phyloP scores from a whole-genome alignment of 75 land plant species.

The Gnetum montanum region DNA sequence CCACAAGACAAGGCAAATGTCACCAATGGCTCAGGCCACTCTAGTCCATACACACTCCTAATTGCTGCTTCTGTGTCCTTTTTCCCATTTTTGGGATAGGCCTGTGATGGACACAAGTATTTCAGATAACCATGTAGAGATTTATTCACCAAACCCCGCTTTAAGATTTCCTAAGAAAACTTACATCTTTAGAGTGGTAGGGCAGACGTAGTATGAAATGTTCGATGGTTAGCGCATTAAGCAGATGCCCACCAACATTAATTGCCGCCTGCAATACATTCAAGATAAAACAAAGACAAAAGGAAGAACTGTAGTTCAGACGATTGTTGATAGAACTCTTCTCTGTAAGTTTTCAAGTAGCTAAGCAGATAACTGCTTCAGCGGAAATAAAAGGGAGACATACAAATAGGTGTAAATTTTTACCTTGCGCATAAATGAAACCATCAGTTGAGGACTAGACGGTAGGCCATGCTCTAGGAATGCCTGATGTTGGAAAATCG shows the following conservation, averaged over 20 bases:
- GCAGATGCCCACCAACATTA: conserved; percentile 62
- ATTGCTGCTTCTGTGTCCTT: conserved; percentile 32
- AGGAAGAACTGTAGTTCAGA: no score
- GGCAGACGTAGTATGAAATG: conserved; percentile 83
- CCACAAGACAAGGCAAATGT: conserved; percentile 97
- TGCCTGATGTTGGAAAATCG: conserved; percentile 37
- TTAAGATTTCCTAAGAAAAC: conserved; percentile 8
- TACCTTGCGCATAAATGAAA: conserved; percentile 72
- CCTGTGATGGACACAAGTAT: conserved; percentile 14
- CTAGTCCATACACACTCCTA: conserved; percentile 49
- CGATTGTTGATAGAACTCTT: no score
- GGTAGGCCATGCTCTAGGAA: conserved; percentile 88
- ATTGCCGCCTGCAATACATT: conserved; percentile 71
- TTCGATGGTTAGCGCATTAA: conserved; percentile 87
- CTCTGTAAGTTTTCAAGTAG: no score
- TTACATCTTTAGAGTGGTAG: conserved; percentile 58
- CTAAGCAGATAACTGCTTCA: no score
- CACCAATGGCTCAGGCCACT: conserved; percentile 93
- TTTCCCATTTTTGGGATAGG: conserved; percentile 33
- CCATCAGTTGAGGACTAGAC: conserved; percentile 48
- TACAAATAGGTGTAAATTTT: no score
- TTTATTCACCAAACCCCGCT: no score
- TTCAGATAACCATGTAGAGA: neutral
- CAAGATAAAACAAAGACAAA: no score
- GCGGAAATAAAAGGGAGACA: no score